Percentiles rank a stretch among this genome's conserved stretches.
Conservation (phyloP, 1,284 basidiomycete species). For the Coniferiporia weirii region DNA sequence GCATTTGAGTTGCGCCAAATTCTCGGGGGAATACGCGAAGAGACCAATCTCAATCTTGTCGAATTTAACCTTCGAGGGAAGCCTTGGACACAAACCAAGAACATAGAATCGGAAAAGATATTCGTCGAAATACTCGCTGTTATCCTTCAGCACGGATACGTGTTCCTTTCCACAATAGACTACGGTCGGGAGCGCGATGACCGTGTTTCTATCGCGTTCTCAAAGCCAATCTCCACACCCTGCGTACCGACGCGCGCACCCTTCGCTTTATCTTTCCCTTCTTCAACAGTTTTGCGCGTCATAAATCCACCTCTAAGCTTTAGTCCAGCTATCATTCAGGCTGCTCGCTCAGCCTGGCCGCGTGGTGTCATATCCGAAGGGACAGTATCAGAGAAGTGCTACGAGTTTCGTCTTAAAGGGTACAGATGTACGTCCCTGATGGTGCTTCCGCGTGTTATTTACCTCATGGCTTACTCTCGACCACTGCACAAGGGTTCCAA, state of each 20-base stretch:
- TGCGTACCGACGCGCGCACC: constrained; percentile 31
- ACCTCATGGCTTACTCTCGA: constrained; percentile 18
- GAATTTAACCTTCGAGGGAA: constrained; percentile 63
- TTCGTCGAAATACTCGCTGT: constrained; percentile 59
- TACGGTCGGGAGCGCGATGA: constrained; percentile 74
- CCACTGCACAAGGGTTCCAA: constrained; percentile 57
- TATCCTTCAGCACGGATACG: constrained; percentile 58
- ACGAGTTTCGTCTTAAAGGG: constrained; percentile 75
- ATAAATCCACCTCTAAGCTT: constrained; percentile 66
- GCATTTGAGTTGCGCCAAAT: constrained; percentile 46
- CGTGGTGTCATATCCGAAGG: constrained; percentile 71
- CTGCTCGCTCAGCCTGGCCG: constrained; percentile 74
- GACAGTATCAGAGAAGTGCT: constrained; percentile 63
- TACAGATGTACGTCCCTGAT: constrained; percentile 56
- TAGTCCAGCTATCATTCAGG: constrained; percentile 72
- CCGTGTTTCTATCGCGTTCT: constrained; percentile 63
- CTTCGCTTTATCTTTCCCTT: constrained; percentile 71
- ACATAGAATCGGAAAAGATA: constrained; percentile 57
- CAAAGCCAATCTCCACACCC: constrained; percentile 23
- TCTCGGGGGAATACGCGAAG: constrained; percentile 48
- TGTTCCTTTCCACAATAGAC: constrained; percentile 63
- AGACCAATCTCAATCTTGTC: constrained; percentile 50
- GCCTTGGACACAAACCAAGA: constrained; percentile 68
- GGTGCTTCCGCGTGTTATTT: constrained; percentile 2
- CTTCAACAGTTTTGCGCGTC: constrained; percentile 61